Base-by-base conservation (phyloP, 805 yeast species). In the Zygosaccharomyces gambellarensis region DNA sequence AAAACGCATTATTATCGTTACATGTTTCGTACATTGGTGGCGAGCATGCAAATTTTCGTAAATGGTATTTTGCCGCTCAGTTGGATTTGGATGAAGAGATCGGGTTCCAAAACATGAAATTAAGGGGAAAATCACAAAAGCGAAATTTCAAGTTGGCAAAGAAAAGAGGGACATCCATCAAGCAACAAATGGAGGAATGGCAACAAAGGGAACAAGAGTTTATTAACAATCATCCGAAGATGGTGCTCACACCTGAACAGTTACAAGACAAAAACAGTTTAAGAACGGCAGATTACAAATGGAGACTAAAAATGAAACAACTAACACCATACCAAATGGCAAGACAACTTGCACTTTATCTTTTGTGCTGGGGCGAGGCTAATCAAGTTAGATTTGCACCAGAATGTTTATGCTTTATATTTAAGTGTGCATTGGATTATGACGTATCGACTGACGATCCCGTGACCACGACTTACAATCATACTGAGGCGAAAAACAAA, bases 11-110 rank as follows among this genome's bases (percentile, higher is more conserved):
- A 49, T 62, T 82, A 2, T 79, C 92, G 0, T 69, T 92, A 30
- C 98, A 92, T 68, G 83, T 89, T 1, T 95, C 90, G 53, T 92
- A 92, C 67, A 88, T 92, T 53, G 97, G 97, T 0, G 97, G 98
- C 14, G 87, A 83, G 44, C 74, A 82, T 51, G 79, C 97, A 3
- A 92, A 92, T 68, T 92, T 83, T 68, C 79, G 84, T 61, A 89
- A 87, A 67, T 92, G 98, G 98, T 89, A 82, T 65, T 87, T 90
- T 68, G 88, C 95, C 40, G 88, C 95, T 7, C 88, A 83, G 67
- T 71, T 85, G 32, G 90, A 84, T 56, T 68, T 85, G 43, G 96
- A 90, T 68, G 85, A 80, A 47, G 84, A 79, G 47, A 69, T 80
- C 39, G 85, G 85, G 3, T 75, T 77, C 62, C 71, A 76, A 51